These are phyloP conservation scores for Erigeron philadelphicus DNA, from an alignment of 140 eudicot species.

Conservation along the genomic window DNA sequence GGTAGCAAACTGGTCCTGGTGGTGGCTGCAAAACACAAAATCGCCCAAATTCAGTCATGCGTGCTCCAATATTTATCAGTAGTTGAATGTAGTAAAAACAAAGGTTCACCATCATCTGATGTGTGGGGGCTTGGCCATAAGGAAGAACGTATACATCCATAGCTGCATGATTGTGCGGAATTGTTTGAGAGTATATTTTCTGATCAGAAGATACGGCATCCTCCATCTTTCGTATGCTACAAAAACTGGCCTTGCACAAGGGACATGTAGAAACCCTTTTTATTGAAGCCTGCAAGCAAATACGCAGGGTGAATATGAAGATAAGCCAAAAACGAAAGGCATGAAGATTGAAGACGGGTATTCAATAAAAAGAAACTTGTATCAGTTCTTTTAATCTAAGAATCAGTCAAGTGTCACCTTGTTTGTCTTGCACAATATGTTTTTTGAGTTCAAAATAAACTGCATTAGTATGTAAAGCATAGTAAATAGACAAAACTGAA, in stretches of 20 bases:
- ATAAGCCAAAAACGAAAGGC: not conserved
- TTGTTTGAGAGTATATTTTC: conserved; percentile 81
- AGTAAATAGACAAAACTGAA: not conserved
- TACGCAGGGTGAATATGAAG: not conserved
- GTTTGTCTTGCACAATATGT: conserved; percentile 6
- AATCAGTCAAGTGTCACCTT: not conserved
- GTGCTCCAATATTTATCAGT: conserved; percentile 1
- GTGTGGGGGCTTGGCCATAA: conserved; percentile 29
- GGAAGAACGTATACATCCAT: conserved; percentile 61
- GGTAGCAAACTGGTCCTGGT: conserved; percentile 49
- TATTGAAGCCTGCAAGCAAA: conserved; percentile 46
- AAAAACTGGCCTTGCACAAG: conserved; percentile 75
- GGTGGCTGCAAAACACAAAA: conserved; percentile 30
- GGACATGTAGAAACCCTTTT: conserved; percentile 75
- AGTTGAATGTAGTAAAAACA: conserved; percentile 2
- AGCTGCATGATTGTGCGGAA: conserved; percentile 43
- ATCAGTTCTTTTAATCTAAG: not conserved
- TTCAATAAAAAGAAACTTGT: not conserved
- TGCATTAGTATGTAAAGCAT: conserved; percentile 3
- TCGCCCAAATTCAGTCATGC: conserved; percentile 7
- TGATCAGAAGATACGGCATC: conserved; percentile 64
- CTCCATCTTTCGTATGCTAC: conserved; percentile 70
- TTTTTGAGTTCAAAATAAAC: not conserved
- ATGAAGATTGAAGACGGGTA: not conserved
- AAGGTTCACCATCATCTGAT: conserved; percentile 33